These are phyloP conservation scores for Magnusiomyces clavatus DNA, from an alignment of 1,139 yeast species.

Conservation along the genomic window DNA sequence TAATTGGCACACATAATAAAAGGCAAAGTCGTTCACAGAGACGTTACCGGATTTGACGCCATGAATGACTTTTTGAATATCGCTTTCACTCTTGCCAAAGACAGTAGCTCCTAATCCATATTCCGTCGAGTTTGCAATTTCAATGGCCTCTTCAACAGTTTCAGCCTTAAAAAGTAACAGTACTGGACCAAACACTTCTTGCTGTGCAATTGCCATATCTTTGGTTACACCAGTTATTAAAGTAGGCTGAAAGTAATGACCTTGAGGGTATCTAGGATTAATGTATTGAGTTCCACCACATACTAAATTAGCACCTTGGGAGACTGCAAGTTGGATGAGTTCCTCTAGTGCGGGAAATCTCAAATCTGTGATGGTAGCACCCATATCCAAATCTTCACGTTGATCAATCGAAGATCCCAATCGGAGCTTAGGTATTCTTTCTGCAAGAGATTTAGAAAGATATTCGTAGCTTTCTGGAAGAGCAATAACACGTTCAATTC, in stretches of 20 bases:
- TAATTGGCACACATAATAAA: constrained; percentile 86
- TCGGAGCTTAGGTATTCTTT: constrained; percentile 54
- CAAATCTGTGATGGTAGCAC: constrained; percentile 81
- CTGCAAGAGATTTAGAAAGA: constrained; percentile 48
- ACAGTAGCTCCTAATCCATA: constrained; percentile 90
- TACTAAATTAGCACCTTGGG: constrained; percentile 70
- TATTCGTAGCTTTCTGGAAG: constrained; percentile 56
- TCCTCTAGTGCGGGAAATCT: constrained; percentile 61
- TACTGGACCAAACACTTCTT: constrained; percentile 92
- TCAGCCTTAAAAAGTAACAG: constrained; percentile 69
- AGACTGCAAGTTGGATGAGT: constrained; percentile 65
- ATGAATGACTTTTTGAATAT: constrained; percentile 55
- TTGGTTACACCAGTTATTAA: constrained; percentile 72
- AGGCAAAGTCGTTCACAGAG: constrained; percentile 95
- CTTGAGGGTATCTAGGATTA: constrained; percentile 92
- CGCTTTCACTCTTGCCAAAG: constrained; percentile 53
- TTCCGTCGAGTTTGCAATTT: constrained; percentile 77
- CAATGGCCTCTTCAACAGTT: constrained; percentile 57
- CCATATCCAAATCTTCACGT: constrained; percentile 85
- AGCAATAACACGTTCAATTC: constrained; percentile 87
- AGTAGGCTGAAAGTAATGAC: constrained; percentile 89
- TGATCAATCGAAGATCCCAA: constrained; percentile 84
- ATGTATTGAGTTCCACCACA: constrained; percentile 70
- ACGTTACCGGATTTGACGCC: constrained; percentile 76
- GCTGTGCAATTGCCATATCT: constrained; percentile 70